A percentile compares a stretch with the other conserved stretches of the same genome.
These are phyloP conservation scores for Anacardium occidentale DNA, from an alignment of 345 rosid species.

Conservation along the genomic window DNA sequence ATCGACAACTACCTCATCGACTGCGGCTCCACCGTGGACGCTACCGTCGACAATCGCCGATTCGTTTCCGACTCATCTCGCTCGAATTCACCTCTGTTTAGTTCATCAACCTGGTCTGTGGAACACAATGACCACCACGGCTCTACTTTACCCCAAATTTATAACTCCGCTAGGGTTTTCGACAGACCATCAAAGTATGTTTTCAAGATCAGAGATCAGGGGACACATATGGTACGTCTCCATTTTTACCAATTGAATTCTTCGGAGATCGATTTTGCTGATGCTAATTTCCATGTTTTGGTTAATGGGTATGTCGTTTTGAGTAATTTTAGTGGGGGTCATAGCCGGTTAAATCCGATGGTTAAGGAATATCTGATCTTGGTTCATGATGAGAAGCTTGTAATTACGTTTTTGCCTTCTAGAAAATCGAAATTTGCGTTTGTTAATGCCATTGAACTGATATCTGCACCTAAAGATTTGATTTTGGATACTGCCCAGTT, in stretches of 20 bases:
- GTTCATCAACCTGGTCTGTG: conserved; percentile 36
- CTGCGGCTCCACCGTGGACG: conserved; percentile 64
- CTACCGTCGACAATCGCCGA: conserved; percentile 55
- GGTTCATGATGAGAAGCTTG: conserved; percentile 49
- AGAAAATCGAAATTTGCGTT: conserved; percentile 50
- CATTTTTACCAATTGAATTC: conserved; percentile 58
- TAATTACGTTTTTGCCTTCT: conserved; percentile 54
- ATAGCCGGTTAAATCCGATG: conserved; percentile 21
- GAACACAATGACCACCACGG: conserved; percentile 33
- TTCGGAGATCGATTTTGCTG: conserved; percentile 33
- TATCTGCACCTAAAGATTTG: conserved; percentile 87
- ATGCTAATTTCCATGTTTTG: conserved; percentile 73
- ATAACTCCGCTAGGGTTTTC: conserved; percentile 66
- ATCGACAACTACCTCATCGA: conserved; percentile 58
- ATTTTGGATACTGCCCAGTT: conserved; percentile 52
- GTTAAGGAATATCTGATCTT: conserved; percentile 68
- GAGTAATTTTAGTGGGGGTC: conserved; percentile 58
- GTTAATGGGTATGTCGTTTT: conserved; percentile 62
- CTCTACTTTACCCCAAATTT: conserved; percentile 44
- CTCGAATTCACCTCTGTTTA: conserved; percentile 28
- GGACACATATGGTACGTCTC: conserved; percentile 76
- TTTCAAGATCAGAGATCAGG: conserved; percentile 56
- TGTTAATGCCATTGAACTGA: conserved; percentile 82
- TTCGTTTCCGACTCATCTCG: conserved; percentile 51
- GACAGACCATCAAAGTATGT: conserved; percentile 55